A percentile compares a stretch with the other conserved stretches of the same genome.
Conservation (phyloP, 2,329 filamentous ascomycete species). For the Penicillium sp. region DNA sequence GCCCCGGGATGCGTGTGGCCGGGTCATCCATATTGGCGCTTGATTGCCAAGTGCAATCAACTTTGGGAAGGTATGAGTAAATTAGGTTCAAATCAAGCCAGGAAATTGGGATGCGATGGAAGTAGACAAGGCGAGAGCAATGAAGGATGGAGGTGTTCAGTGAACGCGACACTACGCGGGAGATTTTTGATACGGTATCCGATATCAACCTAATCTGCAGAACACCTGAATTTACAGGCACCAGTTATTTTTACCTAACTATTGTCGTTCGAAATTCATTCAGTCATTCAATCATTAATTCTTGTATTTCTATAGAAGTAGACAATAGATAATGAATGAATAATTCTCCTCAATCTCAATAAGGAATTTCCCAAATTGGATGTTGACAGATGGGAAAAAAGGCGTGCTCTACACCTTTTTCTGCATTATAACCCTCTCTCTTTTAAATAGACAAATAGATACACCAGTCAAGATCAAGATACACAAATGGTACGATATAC, state of each 20-base stretch:
- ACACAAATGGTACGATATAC: neutral
- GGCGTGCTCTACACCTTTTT: neutral
- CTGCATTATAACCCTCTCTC: neutral
- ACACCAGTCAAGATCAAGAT: neutral
- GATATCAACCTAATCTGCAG: constrained; percentile 14
- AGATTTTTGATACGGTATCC: constrained; percentile 33
- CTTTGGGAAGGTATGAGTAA: neutral
- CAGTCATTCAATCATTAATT: neutral
- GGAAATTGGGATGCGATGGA: constrained; percentile 17
- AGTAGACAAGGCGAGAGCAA: neutral
- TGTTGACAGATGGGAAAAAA: neutral
- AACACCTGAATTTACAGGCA: constrained; percentile 27
- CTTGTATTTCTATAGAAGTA: no score
- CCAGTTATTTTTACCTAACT: neutral
- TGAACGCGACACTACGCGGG: constrained; percentile 35
- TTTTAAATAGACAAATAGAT: neutral
- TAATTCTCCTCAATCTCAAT: neutral
- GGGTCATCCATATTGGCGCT: constrained; percentile 47
- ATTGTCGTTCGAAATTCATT: neutral
- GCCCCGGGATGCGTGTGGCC: constrained; percentile 46
- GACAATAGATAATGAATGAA: no score
- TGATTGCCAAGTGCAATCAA: constrained; percentile 14
- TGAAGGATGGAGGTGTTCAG: constrained; percentile 1
- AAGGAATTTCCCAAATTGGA: no score
- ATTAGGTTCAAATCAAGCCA: neutral